Percentiles rank a stretch among this genome's conserved stretches.
Evolutionary conservation across 441 rosid genomes (phyloP).

Genomic region (Jatropha multifida): DNA sequence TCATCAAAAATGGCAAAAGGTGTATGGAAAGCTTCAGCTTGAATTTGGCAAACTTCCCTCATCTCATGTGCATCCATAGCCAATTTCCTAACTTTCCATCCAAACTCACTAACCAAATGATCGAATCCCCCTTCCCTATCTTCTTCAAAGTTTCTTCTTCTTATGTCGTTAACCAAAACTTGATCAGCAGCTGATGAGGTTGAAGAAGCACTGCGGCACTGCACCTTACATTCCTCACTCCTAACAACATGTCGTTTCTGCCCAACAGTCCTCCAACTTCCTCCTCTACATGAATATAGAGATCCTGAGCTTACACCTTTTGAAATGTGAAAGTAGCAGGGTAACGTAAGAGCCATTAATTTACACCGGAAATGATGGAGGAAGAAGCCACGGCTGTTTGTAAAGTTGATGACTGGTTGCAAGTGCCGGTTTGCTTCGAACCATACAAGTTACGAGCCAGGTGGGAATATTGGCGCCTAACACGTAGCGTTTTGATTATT

Average conservation of each 20-base stretch:
- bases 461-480: slow-evolving; percentile 14
- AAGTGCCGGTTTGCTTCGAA: slow-evolving; percentile 2
- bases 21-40: slow-evolving; percentile 79
- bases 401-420: not conserved
- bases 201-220: slow-evolving; percentile 19
- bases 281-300: not conserved
- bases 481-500: not conserved
- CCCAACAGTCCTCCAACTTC: not conserved
- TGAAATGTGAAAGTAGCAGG: slow-evolving; percentile 10
- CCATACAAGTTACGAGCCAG: slow-evolving; percentile 12
- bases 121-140: slow-evolving; percentile 19
- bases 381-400: not conserved
- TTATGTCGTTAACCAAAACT: not conserved
- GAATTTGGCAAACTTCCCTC: slow-evolving; percentile 60
- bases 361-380: not conserved
- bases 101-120: slow-evolving; percentile 48
- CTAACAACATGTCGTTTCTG: not conserved
- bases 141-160: not conserved
- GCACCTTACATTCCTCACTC: not conserved
- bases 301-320: not conserved
- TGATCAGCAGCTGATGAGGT: slow-evolving; percentile 20
- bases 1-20: slow-evolving; percentile 65
- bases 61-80: slow-evolving; percentile 44
- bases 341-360: slow-evolving; percentile 14
- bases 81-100: slow-evolving; percentile 74